Conservation (phyloP, 208 protist genomes). For the Jaenimonas drosophilae region DNA sequence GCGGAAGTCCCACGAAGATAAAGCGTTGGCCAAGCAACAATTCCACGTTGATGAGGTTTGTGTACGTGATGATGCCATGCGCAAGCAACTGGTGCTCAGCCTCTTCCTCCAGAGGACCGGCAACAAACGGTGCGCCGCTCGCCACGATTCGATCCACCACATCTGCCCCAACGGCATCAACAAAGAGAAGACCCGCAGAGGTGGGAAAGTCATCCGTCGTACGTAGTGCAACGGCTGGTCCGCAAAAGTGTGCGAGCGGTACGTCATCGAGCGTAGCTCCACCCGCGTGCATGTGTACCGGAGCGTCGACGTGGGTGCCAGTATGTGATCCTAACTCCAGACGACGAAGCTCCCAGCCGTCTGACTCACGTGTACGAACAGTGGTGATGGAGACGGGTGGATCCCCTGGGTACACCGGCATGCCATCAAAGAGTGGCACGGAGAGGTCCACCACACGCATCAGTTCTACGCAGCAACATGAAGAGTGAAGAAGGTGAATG, state of each 20-base stretch:
- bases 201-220: constrained; percentile 5
- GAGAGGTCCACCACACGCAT: constrained; percentile 31
- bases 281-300: constrained; percentile 33
- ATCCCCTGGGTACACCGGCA: constrained; percentile 35
- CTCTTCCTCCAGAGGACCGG: constrained; percentile 17
- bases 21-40: constrained; percentile 9
- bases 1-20: constrained; percentile 28
- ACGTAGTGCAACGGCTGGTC: constrained; percentile 12
- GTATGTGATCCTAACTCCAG: constrained; percentile 28
- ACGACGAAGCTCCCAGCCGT: constrained; percentile 36
- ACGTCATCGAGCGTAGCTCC: constrained; percentile 23
- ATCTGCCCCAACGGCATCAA: constrained; percentile 7
- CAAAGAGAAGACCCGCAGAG: constrained; percentile 18
- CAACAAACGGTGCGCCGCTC: constrained; percentile 18
- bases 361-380: constrained; percentile 16
- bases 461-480: too few relatives aligned
- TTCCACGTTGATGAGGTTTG: constrained; percentile 29
- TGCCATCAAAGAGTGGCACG: constrained; percentile 17
- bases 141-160: constrained; percentile 9
- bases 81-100: constrained; percentile 18
- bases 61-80: constrained; percentile 23
- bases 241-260: constrained; percentile 19
- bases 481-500: too few relatives aligned
- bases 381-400: constrained; percentile 22
- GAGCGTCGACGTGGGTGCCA: constrained; percentile 36